A percentile compares a stretch with the other conserved stretches of the same genome.
These are phyloP conservation scores for Ascosphaera apis DNA, from an alignment of 2,329 filamentous ascomycete genomes.

Conservation along the genomic window DNA sequence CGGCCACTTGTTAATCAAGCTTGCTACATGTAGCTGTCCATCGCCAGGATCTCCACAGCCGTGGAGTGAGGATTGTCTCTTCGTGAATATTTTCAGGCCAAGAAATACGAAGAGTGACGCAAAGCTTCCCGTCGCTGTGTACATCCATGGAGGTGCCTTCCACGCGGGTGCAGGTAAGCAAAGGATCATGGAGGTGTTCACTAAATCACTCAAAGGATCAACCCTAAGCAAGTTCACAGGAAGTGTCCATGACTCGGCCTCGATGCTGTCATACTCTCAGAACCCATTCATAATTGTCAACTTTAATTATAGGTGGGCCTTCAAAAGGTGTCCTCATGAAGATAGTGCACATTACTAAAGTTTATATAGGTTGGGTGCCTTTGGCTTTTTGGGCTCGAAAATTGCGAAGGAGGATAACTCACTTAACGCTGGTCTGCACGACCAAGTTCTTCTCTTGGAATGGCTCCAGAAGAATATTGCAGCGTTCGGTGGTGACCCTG, in stretches of 20 bases:
- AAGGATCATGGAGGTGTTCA: conserved; percentile 7
- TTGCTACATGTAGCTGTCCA: conserved; percentile 2
- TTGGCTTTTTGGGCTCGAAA: conserved; percentile 44
- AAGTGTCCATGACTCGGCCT: conserved; percentile 33
- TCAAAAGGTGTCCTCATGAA: background rate
- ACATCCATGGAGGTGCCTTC: conserved; percentile 20
- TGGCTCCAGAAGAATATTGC: conserved; percentile 12
- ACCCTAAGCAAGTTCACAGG: conserved; percentile 1
- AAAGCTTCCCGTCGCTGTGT: conserved; percentile 18
- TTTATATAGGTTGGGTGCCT: conserved; percentile 14
- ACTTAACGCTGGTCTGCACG: conserved; percentile 20
- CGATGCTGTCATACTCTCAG: conserved; percentile 33
- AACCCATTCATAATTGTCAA: conserved; percentile 22
- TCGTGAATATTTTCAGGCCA: conserved; percentile 19
- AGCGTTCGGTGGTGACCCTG: conserved; percentile 11
- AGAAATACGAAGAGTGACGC: conserved; percentile 4
- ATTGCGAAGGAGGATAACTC: conserved; percentile 30
- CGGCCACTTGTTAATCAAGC: background rate
- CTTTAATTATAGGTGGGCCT: conserved; percentile 19
- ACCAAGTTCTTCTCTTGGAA: conserved; percentile 15
- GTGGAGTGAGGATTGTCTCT: conserved; percentile 24
- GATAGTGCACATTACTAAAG: background rate
- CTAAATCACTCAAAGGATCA: no score
- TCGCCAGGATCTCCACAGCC: conserved; percentile 10
- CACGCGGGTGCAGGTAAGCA: conserved; percentile 12